A percentile compares a stretch with the other conserved stretches of the same genome.
These are phyloP conservation scores for Syncephalastrum monosporum DNA, from an alignment of 371 early-diverging fungal species.

Conservation along the genomic window DNA sequence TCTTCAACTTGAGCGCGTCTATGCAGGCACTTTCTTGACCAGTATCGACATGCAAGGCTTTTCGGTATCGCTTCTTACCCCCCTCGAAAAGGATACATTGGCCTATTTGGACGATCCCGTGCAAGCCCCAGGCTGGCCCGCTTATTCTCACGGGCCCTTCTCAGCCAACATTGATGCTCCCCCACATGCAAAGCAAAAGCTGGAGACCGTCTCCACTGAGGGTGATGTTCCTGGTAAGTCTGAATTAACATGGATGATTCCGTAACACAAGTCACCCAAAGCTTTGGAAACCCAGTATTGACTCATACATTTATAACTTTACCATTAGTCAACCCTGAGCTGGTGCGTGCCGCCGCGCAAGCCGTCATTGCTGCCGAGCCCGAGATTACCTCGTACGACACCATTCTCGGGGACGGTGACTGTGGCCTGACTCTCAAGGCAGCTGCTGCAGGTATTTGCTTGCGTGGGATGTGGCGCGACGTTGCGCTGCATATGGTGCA, in stretches of 20 bases:
- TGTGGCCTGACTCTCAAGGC: slow-evolving; percentile 74
- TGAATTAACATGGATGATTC: too few species aligned
- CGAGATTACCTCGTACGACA: slow-evolving; percentile 68
- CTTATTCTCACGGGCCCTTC: slow-evolving; percentile 9
- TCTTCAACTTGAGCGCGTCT: slow-evolving; percentile 52
- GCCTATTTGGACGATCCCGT: slow-evolving; percentile 50
- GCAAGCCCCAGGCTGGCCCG: slow-evolving; percentile 59
- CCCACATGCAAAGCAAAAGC: too few species aligned
- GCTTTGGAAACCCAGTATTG: too few species aligned
- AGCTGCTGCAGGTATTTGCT: slow-evolving; percentile 51
- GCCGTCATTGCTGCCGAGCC: slow-evolving; percentile 68
- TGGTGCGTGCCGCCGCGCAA: slow-evolving; percentile 51
- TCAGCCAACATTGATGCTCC: not conserved
- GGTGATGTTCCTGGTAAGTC: too few species aligned
- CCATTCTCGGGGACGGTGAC: slow-evolving; percentile 81
- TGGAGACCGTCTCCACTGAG: too few species aligned
- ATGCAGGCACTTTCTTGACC: slow-evolving; percentile 70
- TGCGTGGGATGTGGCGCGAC: not conserved
- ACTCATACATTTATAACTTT: too few species aligned
- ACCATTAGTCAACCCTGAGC: too few species aligned
- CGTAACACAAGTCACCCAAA: too few species aligned
- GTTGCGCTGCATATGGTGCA: not conserved
- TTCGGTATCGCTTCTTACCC: slow-evolving; percentile 58
- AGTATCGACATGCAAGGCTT: slow-evolving; percentile 79
- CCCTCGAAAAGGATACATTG: not conserved